phyloP scores from a whole-genome alignment of 352 stramenopile genomes.

The Phytophthora citrophthora region DNA sequence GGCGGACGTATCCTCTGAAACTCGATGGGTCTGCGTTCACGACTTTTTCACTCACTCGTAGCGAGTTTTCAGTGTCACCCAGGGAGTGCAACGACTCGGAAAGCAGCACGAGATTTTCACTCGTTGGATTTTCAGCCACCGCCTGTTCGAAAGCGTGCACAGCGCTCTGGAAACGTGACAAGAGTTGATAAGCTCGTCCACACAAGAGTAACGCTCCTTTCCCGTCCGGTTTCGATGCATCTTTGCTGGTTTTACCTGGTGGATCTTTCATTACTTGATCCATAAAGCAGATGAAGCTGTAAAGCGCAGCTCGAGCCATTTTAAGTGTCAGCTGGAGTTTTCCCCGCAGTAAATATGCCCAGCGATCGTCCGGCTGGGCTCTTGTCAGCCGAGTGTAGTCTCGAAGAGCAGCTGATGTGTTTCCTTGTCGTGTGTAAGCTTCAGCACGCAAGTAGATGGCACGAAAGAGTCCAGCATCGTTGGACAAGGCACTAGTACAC shows the following conservation, averaged over 20 bases:
- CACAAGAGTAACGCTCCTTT: conserved; percentile 62
- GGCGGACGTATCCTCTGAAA: conserved; percentile 69
- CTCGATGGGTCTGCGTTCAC: conserved; percentile 65
- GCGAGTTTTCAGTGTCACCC: conserved; percentile 80
- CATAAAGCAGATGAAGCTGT: conserved; percentile 80
- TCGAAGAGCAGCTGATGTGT: conserved; percentile 52
- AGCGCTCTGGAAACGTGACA: conserved; percentile 68
- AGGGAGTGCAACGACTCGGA: conserved; percentile 83
- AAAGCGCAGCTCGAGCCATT: conserved; percentile 61
- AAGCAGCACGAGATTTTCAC: conserved; percentile 78
- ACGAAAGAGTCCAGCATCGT: conserved; percentile 64
- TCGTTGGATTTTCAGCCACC: conserved; percentile 62
- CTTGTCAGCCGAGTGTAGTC: conserved; percentile 75
- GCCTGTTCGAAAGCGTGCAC: conserved; percentile 71
- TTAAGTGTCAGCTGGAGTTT: conserved; percentile 65
- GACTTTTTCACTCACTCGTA: conserved; percentile 75
- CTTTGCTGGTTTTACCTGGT: background rate
- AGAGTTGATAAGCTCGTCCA: conserved; percentile 71
- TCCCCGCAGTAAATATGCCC: conserved; percentile 66
- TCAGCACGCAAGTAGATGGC: conserved; percentile 75
- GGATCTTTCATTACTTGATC: conserved; percentile 38
- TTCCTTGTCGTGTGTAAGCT: conserved; percentile 68
- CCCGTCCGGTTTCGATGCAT: conserved; percentile 19
- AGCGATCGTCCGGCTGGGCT: conserved; percentile 63
- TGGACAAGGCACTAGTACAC: conserved; percentile 66